Base-by-base conservation (phyloP, 2,329 filamentous ascomycete genomes). In the Monosporascus sp. region DNA sequence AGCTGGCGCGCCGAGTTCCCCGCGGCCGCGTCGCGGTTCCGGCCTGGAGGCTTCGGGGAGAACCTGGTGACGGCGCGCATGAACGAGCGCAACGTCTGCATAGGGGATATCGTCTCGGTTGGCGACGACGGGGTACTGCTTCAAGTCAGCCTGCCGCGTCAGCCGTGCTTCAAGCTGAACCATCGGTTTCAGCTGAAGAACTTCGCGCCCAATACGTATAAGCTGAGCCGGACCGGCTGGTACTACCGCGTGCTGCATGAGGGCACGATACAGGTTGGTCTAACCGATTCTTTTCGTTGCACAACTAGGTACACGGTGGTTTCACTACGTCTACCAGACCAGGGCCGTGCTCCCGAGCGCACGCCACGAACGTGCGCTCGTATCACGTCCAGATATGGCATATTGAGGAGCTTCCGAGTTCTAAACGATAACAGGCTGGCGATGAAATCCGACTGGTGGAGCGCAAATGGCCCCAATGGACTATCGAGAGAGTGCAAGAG, bases 161-260 rank as follows among this genome's bases (percentile, higher is more conserved):
- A 83, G 58, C 84, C 84, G 9, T 87, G 84, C 69, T 87, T 80
- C 70, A 88, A 87, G 63, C 75, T 88, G 8, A 88, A 87, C 63
- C 83, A 87, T 60, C 81, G 84, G 1, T 88, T 88, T 65, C 74
- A 78, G 37, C 69, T 85, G 9, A 81, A 81, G 60, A 79, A 83
- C 55, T 85, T 87, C 66, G 80, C 83, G 4, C 78, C 78, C 1
- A 71, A 75, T 20, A 80, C 81, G 0, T 84, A 80, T 67, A 73
- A 76, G 55, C 71, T 71, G 2, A 79, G 79, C 53, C 76, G 83
- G 1, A 86, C 83, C 0, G 84, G 84, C 0, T 88, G 83, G 84
- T 81, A 86, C 63, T 87, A 86, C 58, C 77, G 83, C 2, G 79
- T 88, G 1, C 62, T 87, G 17, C 69, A 71, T 3, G 74, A 79